A percentile compares a stretch with the other conserved stretches of the same genome.
phyloP scores from a whole-genome alignment of 1,284 basidiomycete genomes.

The Marasmius tenuissimus region DNA sequence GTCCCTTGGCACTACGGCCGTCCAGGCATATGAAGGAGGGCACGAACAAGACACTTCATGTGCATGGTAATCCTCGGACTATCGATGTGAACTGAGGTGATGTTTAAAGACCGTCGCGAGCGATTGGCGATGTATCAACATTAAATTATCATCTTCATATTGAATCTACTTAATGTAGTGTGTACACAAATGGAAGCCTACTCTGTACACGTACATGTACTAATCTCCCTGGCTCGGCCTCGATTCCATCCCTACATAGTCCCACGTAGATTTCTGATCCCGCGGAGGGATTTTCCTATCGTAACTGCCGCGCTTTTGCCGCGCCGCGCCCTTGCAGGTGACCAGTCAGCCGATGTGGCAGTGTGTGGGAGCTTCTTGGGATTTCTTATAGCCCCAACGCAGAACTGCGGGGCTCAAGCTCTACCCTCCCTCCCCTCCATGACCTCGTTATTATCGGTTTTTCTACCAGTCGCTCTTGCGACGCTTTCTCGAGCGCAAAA shows the following conservation, averaged over 20 bases:
- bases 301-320: too few relatives aligned
- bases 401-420: background rate
- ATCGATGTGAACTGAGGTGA: background rate
- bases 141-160: background rate
- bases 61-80: background rate
- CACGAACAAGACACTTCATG: background rate
- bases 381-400: too few relatives aligned
- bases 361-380: too few relatives aligned
- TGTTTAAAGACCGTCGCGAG: background rate
- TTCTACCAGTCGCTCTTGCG: background rate
- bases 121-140: background rate
- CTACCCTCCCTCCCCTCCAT: background rate
- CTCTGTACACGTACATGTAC: too few relatives aligned
- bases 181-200: too few relatives aligned
- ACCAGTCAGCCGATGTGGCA: too few relatives aligned
- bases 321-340: too few relatives aligned
- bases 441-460: background rate
- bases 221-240: too few relatives aligned
- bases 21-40: background rate
- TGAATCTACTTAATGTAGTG: too few relatives aligned
- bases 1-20: slow-evolving; percentile 55
- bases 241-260: too few relatives aligned
- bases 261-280: too few relatives aligned
- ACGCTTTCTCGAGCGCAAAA: background rate
- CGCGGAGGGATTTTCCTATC: too few relatives aligned